Base-by-base conservation (phyloP, 139 green algal species). In the Penium margaritaceum region DNA sequence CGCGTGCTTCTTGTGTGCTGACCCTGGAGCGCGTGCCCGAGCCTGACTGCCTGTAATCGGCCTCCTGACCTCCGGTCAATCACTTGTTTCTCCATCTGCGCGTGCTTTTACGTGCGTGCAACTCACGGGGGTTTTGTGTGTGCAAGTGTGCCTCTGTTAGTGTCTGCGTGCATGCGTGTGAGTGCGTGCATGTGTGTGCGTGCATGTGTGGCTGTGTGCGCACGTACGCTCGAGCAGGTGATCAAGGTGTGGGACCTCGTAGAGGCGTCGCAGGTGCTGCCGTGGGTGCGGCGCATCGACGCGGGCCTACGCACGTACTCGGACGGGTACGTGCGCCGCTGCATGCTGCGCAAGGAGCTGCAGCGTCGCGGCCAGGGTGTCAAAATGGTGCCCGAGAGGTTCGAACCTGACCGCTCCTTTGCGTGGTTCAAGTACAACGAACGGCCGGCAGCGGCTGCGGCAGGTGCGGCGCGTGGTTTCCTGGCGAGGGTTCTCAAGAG, bases 221-320 rank as follows among this genome's bases (percentile, higher is more conserved):
- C 3, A n/a, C 17, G n/a, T 60, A n/a, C 47, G 29, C 47, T 33
- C 44, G 21, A 21, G 29, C 5, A 58, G 47, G 29, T 58, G 5
- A 58, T 58, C 47, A 21, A n/a, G 47, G 47, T 60, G 51, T 60
- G 51, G 51, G 51, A 60, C 3, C 24, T 60, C 24, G 51, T 60
- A 24, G 51, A 60, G 51, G 51, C 29, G 51, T 24, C 29, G 21
- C 15, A 60, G 5, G 51, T 60, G 51, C 51, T 60, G 2, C 29
- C 29, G 51, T 60, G 51, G 51, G 5, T 60, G 51, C 51, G 51
- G 2, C 51, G 51, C 51, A n/a, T 60, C 21, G 51, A 60, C 24
- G 51, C 24, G 2, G 51, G 51, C 15, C 51, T 60, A 2, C 24
- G 51, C 0, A 60, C 51, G 1, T 60, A 60, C 51, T 60, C 51